Base-by-base conservation (phyloP, 2,329 filamentous ascomycete species). In the Aspergillus sergii region DNA sequence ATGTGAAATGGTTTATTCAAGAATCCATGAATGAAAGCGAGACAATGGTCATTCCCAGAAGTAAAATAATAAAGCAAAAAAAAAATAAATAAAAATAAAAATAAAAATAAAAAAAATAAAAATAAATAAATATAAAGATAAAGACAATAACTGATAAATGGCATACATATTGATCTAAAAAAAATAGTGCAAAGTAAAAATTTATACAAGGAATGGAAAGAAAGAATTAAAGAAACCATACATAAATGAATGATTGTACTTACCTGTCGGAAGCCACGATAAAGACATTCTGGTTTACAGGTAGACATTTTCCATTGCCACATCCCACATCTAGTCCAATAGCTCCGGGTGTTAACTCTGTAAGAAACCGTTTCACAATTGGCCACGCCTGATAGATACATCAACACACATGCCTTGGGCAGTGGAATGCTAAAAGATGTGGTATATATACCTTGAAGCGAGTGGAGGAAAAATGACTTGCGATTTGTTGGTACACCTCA, bases 281-380 rank as follows among this genome's bases (percentile, higher is more conserved):
- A 80, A 91, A 93, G 56, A 97, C 80, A 70, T 87, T 80, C 26
- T 84, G 85, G 79, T 96, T 96, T 62, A 96, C 91, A 64, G 86
- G 82, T 64, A 98, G 83, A 77, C 98, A 97, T 83, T 98, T 98
- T 69, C 95, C 95, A 80, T 99, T 99, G 64, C 95, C 95, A 79
- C 95, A 98, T 64, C 95, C 95, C 61, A 98, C 85, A 78, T 99
- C 95, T 36, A 97, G 84, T 11, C 95, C 95, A 61, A 98, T 80
- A 57, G 91, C 86, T 30, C 94, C 94, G 14, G 88, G 80, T 0
- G 84, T 75, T 55, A 91, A 86, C 36, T 82, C 81, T 57, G 83
- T 80, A 41, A 98, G 85, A 76, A 97, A 98, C 41, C 83, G 82
- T 66, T 93, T 87, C 61, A 98, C 91, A 70, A 96, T 90, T 26